Base-by-base conservation (phyloP, 306 rosid genomes). In the Sicyos edulis region DNA sequence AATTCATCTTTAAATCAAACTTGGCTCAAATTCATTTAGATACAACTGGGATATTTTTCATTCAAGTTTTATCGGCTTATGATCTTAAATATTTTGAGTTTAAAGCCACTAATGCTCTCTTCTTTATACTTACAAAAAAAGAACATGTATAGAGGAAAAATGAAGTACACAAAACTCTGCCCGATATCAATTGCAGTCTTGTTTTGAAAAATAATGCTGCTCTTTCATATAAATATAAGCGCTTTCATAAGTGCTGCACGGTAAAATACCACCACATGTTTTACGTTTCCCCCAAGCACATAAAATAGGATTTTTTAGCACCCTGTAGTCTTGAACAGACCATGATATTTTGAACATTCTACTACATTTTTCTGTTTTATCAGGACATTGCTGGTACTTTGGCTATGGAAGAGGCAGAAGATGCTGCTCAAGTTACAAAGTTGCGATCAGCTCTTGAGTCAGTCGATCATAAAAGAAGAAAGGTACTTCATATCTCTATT, bases 351-450 rank as follows among this genome's bases (percentile, higher is more conserved):
- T 64, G 51, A 32, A 11, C 52, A 42, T 42, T 42, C 21, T 10
- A 3, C 10, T 65, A 44, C 71, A 19, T 74, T 47, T 74, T 78
- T 76, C 64, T 80, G 42, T 78, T 74, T 47, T 78, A 63, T 76
- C 85, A 93, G 98, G 98, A 93, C 82, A 90, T 90, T 88, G 96
- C 98, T 71, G 98, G 98, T 69, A 93, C 98, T 71, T 87, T 93
- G 89, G 96, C 98, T 8, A 86, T 89, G 34, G 98, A 93, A 83
- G 89, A 82, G 77, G 98, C 97, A 52, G 96, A 87, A 73, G 92
- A 90, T 77, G 86, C 85, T 50, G 83, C 95, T 64, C 98, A 87
- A 81, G 98, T 93, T 51, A 86, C 90, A 0, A 93, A 93, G 83
- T 70, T 93, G 78, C 96, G 95, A 64, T 93, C 98, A 42, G 98